Evolutionary conservation across 257 asterid genomes (phyloP), one percentile per base, ranked within the genome.

Genomic region (Forsythia suspensa): DNA sequence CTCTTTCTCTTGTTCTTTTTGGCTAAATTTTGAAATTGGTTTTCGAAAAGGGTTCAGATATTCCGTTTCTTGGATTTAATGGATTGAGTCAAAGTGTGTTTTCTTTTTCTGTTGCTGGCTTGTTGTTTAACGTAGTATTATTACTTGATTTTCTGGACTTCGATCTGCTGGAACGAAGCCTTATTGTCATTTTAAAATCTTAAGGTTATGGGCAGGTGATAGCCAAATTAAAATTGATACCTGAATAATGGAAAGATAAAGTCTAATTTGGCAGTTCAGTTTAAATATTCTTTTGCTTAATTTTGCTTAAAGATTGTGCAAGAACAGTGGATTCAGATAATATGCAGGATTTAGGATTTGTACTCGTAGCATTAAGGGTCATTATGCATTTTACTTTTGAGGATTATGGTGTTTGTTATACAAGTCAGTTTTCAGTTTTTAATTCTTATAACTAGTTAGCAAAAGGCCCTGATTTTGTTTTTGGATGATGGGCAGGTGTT

Each of bases 401-500:
- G 79, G 78, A 15, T 70, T 74, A 70, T 61, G 84, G 69, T 48
- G 48, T 81, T 80, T 77, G 76, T 81, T 80, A 34, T 51, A 57
- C 84, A 59, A 63, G 80, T 57, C 81, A 78, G 67, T 85, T 76
- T 48, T 78, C 66, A 76, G 77, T 63, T 79, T 24, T 79, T 74
- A 76, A 66, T 77, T 40, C 76, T 72, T 76, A 48, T 44, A 74
- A 69, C 39, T 75, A 76, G 75, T 73, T 75, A 65, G 77, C 77
- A 59, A 75, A 71, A 81, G 80, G 80, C 80, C 81, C 82, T 85
- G 85, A 84, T 84, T 79, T 65, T 81, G 82, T 75, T 75, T 85
- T 78, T 80, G 85, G 77, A 52, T 79, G 77, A 77, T 86, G 86
- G 85, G 84, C 89, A 84, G 86, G 88, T 84, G 77, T 76, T 9